Base-by-base conservation (phyloP, 768 basidiomycete genomes). In the Rhodocollybia butyracea region DNA sequence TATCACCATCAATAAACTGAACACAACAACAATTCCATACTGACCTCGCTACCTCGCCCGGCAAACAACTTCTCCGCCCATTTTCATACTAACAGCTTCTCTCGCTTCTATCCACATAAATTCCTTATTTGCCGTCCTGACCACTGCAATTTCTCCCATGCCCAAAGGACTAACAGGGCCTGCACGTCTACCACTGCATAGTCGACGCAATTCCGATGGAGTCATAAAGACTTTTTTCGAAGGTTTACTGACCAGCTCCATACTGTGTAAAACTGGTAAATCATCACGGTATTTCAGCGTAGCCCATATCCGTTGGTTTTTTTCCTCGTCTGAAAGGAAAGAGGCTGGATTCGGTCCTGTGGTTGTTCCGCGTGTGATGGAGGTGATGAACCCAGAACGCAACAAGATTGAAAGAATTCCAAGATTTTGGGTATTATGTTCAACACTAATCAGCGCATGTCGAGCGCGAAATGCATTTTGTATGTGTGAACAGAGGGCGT, bases 281-380 rank as follows among this genome's bases (percentile, higher is more conserved):
- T 97, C 91, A 61, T 92, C 85, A 47, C 96, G 83, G 74, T 96
- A 95, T 73, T 99, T 99, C 60, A 98, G 84, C 48, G 87, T 84
- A 2, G 91, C 91, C 94, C 96, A 97, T 70, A 98, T 90, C 34
- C 94, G 84, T 30, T 80, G 80, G 55, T 93, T 79, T 1, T 85
- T 78, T 29, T 87, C 83, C 58, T 77, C 73, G 11, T 79, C 85
- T 2, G 64, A 59, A 54, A 74, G 63, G 67, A 94, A 98, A 12
- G 75, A 76, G 3, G 64, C 59, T 0, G 94, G 94, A 17, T 80
- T 80, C 2, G 94, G 84, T 0, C 75, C 73, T 6, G 76, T 70
- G 56, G 82, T 70, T 30, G 90, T 89, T 3, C 94, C 94, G 27
- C 92, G 85, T 2, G 91, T 89, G 57, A 98, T 63, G 65, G 79